These are phyloP conservation scores for Zancudomyces culisetae DNA, from an alignment of 371 early-diverging fungal genomes.

Conservation along the genomic window DNA sequence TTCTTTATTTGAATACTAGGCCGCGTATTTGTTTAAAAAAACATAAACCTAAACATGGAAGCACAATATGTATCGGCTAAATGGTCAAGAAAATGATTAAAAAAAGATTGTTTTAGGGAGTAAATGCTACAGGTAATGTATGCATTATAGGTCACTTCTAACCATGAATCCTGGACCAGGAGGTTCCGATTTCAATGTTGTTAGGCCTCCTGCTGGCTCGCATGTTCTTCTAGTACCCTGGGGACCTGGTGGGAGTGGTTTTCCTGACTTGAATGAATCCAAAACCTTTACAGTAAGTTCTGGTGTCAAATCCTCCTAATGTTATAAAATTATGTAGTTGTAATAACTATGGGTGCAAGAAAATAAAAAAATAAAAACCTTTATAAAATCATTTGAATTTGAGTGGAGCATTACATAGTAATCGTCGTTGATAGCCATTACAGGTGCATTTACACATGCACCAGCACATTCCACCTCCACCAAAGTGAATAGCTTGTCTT, in stretches of 20 bases:
- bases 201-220: conserved; percentile 71
- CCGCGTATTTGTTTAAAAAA: no score
- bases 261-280: conserved; percentile 64
- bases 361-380: neutral
- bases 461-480: conserved; percentile 98
- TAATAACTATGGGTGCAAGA: neutral
- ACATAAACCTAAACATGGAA: no score
- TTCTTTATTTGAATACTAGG: no score
- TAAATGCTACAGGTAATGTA: no score
- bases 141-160: conserved; percentile 52
- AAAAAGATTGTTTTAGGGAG: no score
- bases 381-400: neutral
- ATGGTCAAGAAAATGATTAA: no score
- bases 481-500: conserved; percentile 84
- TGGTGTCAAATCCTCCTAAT: conserved; percentile 86
- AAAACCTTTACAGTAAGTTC: conserved; percentile 72
- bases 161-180: conserved; percentile 85
- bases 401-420: conserved; percentile 40
- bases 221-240: conserved; percentile 66
- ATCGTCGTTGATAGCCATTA: conserved; percentile 91
- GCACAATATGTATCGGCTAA: no score
- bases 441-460: conserved; percentile 97
- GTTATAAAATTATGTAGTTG: conserved; percentile 1
- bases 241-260: conserved; percentile 64
- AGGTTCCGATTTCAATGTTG: conserved; percentile 66